phyloP scores from a whole-genome alignment of 164 flowering plant species.

The Piper longum region DNA sequence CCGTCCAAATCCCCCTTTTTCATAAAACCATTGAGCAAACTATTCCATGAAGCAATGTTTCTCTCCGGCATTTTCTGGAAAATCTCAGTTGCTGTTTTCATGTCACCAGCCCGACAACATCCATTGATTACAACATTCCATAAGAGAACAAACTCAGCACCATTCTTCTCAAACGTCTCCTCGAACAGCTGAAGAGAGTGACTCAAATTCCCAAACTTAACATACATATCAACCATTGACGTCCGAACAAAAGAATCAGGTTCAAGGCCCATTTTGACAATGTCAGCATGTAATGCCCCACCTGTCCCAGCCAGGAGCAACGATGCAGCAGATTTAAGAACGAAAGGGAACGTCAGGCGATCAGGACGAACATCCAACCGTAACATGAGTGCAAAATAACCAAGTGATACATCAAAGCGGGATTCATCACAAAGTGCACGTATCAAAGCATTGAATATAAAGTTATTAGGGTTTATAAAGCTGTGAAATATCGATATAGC shows the following conservation, averaged over 20 bases:
- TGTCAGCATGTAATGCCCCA: slow-evolving; percentile 16
- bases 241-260: slow-evolving; percentile 32
- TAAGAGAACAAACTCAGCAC: slow-evolving; percentile 19
- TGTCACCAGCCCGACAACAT: slow-evolving; percentile 31
- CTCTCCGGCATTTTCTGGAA: slow-evolving; percentile 40
- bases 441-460: slow-evolving; percentile 33
- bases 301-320: slow-evolving; percentile 16
- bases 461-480: slow-evolving; percentile 13
- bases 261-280: slow-evolving; percentile 27
- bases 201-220: slow-evolving; percentile 17
- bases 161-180: slow-evolving; percentile 31
- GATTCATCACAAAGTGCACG: slow-evolving; percentile 26
- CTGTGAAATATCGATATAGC: slow-evolving; percentile 21
- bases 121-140: slow-evolving; percentile 60
- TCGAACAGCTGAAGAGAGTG: slow-evolving; percentile 32
- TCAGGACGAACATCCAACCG: slow-evolving; percentile 19
- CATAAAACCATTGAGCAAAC: slow-evolving; percentile 38
- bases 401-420: slow-evolving; percentile 13
- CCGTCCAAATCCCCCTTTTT: slow-evolving; percentile 19
- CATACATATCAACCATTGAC: slow-evolving; percentile 44
- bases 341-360: slow-evolving; percentile 34
- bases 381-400: slow-evolving; percentile 23
- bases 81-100: slow-evolving; percentile 9
- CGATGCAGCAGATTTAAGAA: slow-evolving; percentile 24
- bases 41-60: slow-evolving; percentile 36